Conservation (phyloP, 1,284 basidiomycete genomes). For the Ceratobasidium sp. region DNA sequence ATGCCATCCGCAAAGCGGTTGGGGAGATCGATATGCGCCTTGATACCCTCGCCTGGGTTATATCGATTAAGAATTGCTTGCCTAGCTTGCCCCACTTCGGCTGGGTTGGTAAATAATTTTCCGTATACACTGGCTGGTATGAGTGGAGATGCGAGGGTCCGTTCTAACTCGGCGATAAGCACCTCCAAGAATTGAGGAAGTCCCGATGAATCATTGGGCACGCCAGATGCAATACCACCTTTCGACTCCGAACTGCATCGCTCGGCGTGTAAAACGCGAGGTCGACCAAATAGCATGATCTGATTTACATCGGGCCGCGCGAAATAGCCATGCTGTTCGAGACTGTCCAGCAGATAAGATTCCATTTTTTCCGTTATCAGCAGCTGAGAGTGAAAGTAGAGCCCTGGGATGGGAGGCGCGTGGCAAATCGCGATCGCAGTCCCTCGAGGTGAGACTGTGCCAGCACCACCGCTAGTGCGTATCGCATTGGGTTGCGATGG, state of each 20-base stretch:
- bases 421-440: conserved; percentile 53
- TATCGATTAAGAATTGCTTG: conserved; percentile 87
- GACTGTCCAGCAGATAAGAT: conserved; percentile 65
- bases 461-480: neutral
- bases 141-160: conserved; percentile 63
- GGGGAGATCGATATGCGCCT: conserved; percentile 81
- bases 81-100: conserved; percentile 63
- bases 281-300: conserved; percentile 80
- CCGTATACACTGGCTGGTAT: conserved; percentile 65
- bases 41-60: conserved; percentile 81
- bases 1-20: conserved; percentile 83
- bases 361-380: conserved; percentile 67
- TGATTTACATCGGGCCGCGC: conserved; percentile 68
- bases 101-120: conserved; percentile 67
- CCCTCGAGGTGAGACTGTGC: conserved; percentile 26
- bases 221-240: conserved; percentile 6
- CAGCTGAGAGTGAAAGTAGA: conserved; percentile 70
- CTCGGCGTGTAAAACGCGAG: conserved; percentile 21
- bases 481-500: conserved; percentile 3
- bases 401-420: conserved; percentile 71
- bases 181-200: conserved; percentile 69
- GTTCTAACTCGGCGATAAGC: conserved; percentile 65
- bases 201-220: conserved; percentile 56
- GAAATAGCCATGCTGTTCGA: conserved; percentile 71
- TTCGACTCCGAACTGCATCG: conserved; percentile 31